Base-by-base conservation (phyloP, 805 yeast species). In the Kregervanrija delftensis region DNA sequence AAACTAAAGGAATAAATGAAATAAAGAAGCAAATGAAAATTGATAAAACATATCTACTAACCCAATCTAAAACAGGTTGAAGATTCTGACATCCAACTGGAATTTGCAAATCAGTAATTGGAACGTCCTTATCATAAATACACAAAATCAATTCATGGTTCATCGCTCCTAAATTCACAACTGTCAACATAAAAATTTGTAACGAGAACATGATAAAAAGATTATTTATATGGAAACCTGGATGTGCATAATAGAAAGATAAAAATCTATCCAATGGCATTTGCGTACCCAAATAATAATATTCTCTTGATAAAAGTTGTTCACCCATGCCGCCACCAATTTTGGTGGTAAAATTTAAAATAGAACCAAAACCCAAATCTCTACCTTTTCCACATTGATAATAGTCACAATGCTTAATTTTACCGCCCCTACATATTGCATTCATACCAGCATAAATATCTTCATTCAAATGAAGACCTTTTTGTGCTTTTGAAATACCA, bases 301-400 rank as follows among this genome's bases (percentile, higher is more conserved):
- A 88, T 58, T 91, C 98, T 57, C 98, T 74, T 5, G 96, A 87
- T 32, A 91, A 66, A 63, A 90, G 76, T 63, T 91, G 98, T 61
- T 91, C 98, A 8, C 98, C 98, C 98, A 91, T 91, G 41, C 98
- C 98, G 37, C 96, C 93, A 3, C 98, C 98, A 60, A 91, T 90
- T 66, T 91, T 91, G 2, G 96, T 84, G 0, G 96, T 91, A 68
- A 91, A 91, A 59, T 90, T 91, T 53, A 91, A 70, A 52, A 91
- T 89, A 0, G 96, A 86, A 1, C 89, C 84, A 66, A 91, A 91
- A 3, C 98, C 98, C 44, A 91, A 68, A 68, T 91, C 98, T 62
- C 98, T 74, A 0, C 98, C 98, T 62, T 91, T 91, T 31, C 98
- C 98, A 66, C 98, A 91, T 63, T 91, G 98, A 65, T 81, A 89